A percentile compares a stretch with the other conserved stretches of the same genome.
phyloP scores from a whole-genome alignment of 805 yeast species.

The Sungouiozyma intestinalis region DNA sequence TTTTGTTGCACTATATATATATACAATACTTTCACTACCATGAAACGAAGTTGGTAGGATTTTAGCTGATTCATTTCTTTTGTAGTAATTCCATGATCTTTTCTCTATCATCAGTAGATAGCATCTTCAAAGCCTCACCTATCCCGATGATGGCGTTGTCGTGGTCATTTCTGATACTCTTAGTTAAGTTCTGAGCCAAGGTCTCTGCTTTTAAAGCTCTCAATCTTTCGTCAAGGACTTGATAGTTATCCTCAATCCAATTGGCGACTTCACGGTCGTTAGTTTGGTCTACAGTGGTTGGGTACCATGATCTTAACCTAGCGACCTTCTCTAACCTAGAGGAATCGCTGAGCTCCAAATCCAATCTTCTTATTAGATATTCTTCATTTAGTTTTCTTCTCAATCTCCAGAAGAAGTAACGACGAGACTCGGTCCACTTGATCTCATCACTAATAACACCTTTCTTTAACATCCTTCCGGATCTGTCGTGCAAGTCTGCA shows the following conservation, averaged over 20 bases:
- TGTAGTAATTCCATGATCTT: conserved; percentile 31
- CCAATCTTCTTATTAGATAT: conserved; percentile 66
- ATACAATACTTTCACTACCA: background rate
- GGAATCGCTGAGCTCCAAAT: conserved; percentile 48
- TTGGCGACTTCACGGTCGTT: conserved; percentile 70
- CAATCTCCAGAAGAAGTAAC: conserved; percentile 97
- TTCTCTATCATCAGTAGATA: conserved; percentile 46
- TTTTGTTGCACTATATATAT: background rate
- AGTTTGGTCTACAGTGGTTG: conserved; percentile 54
- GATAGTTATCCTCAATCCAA: conserved; percentile 77
- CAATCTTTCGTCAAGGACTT: conserved; percentile 47
- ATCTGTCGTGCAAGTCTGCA: conserved; percentile 95
- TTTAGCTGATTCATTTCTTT: conserved; percentile 5
- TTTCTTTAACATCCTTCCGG: conserved; percentile 95
- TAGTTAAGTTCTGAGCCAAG: conserved; percentile 53
- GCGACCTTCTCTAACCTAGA: conserved; percentile 75
- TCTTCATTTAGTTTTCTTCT: conserved; percentile 94
- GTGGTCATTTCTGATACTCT: conserved; percentile 45
- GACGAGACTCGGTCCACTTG: conserved; percentile 79
- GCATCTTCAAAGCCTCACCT: conserved; percentile 41
- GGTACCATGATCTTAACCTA: conserved; percentile 80
- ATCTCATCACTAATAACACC: conserved; percentile 79
- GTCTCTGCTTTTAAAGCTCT: conserved; percentile 57
- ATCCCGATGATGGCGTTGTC: conserved; percentile 44
- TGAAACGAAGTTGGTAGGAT: too few species aligned